phyloP scores from a whole-genome alignment of 2,329 filamentous ascomycete species.

The Stagonosporopsis cucurbitacearum region DNA sequence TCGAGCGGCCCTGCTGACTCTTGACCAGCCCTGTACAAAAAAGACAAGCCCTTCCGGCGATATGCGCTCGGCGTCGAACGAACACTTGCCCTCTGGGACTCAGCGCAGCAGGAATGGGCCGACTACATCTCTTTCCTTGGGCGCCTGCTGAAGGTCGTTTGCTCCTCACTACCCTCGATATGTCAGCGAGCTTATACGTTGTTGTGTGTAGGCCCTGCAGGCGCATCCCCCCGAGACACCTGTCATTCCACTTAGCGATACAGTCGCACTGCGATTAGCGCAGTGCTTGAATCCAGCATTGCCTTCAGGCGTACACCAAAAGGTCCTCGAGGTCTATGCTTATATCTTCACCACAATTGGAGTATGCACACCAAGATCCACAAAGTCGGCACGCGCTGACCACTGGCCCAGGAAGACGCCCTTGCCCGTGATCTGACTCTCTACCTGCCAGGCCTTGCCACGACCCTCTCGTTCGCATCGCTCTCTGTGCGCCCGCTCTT shows the following conservation, averaged over 20 bases:
- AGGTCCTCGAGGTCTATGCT: slow-evolving; percentile 90
- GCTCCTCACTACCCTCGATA: slow-evolving; percentile 18
- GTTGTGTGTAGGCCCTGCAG: slow-evolving; percentile 74
- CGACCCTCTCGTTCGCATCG: slow-evolving; percentile 92
- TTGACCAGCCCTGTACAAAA: slow-evolving; percentile 62
- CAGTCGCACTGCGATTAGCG: slow-evolving; percentile 87
- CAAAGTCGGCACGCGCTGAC: slow-evolving; percentile 31
- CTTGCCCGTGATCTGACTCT: slow-evolving; percentile 82
- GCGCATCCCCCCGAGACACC: slow-evolving; percentile 75
- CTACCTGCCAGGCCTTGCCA: slow-evolving; percentile 87
- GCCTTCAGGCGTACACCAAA: slow-evolving; percentile 96
- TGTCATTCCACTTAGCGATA: slow-evolving; percentile 78
- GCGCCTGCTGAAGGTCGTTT: slow-evolving; percentile 79
- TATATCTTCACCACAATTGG: slow-evolving; percentile 89
- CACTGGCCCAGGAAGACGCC: slow-evolving; percentile 63
- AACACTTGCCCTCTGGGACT: slow-evolving; percentile 88
- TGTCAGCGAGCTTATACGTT: slow-evolving; percentile 34
- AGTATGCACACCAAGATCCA: slow-evolving; percentile 50
- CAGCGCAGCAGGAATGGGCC: slow-evolving; percentile 95
- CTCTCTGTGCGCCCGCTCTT: slow-evolving; percentile 87
- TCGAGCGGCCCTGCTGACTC: slow-evolving; percentile 5
- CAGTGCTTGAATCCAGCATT: slow-evolving; percentile 94
- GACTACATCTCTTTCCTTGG: slow-evolving; percentile 98
- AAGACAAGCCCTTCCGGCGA: slow-evolving; percentile 76
- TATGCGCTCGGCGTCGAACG: slow-evolving; percentile 90